Conservation (phyloP, 306 rosid genomes). For the Rosa persica region DNA sequence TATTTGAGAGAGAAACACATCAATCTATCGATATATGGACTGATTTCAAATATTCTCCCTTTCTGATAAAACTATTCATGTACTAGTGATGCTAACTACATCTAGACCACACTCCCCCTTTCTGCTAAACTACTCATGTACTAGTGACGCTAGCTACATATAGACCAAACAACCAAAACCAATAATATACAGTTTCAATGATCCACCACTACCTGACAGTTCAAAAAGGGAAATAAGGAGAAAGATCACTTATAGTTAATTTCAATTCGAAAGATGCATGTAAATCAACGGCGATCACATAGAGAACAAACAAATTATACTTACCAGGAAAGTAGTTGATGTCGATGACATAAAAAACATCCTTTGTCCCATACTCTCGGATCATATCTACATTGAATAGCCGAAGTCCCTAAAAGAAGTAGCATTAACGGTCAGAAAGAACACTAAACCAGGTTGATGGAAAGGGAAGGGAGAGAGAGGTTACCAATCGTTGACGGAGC, state of each 20-base stretch:
- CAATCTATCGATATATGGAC: not conserved
- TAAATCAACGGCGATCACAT: not conserved
- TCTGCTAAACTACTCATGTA: too few relatives aligned
- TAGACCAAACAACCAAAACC: not conserved
- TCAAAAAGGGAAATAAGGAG: too few relatives aligned
- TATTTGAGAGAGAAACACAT: not conserved
- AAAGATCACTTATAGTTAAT: not conserved
- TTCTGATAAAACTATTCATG: not conserved
- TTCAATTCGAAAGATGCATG: not conserved
- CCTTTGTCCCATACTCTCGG: constrained; percentile 60
- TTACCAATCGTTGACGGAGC: constrained; percentile 75
- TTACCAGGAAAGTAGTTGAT: constrained; percentile 92
- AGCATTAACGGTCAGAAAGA: not conserved
- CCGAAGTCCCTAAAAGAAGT: constrained; percentile 60
- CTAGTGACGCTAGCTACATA: too few relatives aligned
- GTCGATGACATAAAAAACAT: constrained; percentile 77
- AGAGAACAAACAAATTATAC: constrained; percentile 13
- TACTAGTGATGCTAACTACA: not conserved
- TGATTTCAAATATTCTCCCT: not conserved
- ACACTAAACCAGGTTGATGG: not conserved
- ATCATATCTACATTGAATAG: constrained; percentile 87
- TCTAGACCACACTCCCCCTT: too few relatives aligned
- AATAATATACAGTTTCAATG: not conserved
- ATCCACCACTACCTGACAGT: not conserved
- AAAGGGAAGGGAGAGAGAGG: constrained; percentile 4